Evolutionary conservation across 176 grass and related monocot species (phyloP).

Genomic region (Rhynchospora breviuscula): DNA sequence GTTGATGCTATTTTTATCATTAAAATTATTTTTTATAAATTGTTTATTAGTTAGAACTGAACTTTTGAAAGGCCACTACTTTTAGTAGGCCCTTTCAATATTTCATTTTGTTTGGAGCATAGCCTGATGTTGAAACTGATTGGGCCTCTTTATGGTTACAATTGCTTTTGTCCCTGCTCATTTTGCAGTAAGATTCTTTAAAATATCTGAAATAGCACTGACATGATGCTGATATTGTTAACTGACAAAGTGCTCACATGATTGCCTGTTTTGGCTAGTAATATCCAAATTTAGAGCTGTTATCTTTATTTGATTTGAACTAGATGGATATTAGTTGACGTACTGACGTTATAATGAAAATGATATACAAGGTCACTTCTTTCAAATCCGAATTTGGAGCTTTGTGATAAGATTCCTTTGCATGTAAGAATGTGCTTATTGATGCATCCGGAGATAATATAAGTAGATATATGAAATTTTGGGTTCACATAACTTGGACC

Average conservation of each 20-base stretch:
- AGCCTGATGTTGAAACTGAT: constrained; percentile 6
- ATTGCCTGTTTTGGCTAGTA: background rate
- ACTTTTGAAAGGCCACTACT: background rate
- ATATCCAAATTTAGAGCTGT: constrained; percentile 5
- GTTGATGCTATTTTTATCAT: background rate
- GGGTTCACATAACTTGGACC: background rate
- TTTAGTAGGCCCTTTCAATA: background rate
- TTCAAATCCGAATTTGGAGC: background rate
- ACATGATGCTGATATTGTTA: background rate
- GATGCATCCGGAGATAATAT: background rate
- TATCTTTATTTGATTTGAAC: too few relatives aligned
- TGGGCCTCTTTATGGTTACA: background rate
- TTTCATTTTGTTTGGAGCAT: background rate
- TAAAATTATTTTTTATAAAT: background rate
- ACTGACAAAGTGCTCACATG: background rate
- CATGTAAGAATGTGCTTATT: background rate
- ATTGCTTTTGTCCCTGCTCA: background rate
- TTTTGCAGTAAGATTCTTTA: background rate
- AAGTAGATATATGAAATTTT: background rate
- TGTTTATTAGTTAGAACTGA: background rate
- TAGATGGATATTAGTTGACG: too few relatives aligned
- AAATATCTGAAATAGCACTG: background rate
- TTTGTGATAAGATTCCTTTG: background rate
- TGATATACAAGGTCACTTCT: too few relatives aligned
- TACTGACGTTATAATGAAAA: too few relatives aligned